phyloP scores from a whole-genome alignment of 2,329 filamentous ascomycete genomes.

The Penicillium olsonii region DNA sequence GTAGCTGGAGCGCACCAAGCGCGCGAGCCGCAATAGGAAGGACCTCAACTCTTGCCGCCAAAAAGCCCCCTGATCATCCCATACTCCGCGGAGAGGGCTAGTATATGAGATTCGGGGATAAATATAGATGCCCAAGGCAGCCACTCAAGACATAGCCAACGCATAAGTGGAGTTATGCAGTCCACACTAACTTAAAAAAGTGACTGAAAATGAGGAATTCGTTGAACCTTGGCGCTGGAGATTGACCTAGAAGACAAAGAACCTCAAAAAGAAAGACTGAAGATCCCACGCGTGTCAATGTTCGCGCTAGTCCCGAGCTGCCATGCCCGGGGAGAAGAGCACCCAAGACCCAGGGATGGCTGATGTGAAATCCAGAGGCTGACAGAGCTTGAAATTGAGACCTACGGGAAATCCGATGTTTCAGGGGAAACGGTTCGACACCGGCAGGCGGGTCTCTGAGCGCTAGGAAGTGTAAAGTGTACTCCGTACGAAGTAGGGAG shows the following conservation, averaged over 20 bases:
- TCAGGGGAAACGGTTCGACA: not conserved
- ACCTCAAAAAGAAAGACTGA: not conserved
- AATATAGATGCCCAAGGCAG: not conserved
- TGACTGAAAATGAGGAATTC: not conserved
- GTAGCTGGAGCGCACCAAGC: not conserved
- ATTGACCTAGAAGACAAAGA: not conserved
- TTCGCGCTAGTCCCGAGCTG: not conserved
- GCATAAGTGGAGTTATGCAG: not conserved
- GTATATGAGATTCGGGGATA: not conserved
- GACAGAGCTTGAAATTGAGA: not conserved
- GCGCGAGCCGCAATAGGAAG: not conserved
- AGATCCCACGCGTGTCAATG: not conserved
- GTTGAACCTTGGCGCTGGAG: not conserved
- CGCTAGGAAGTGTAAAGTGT: no score
- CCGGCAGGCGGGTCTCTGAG: conserved; percentile 17
- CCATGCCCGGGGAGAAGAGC: not conserved
- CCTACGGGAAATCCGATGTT: not conserved
- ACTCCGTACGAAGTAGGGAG: no score
- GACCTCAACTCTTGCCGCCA: not conserved
- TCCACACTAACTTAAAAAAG: not conserved
- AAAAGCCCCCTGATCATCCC: not conserved
- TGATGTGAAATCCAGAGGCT: not conserved
- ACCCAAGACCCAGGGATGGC: not conserved
- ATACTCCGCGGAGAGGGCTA: not conserved
- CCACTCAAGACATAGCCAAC: not conserved